Percentiles rank a stretch among this genome's conserved stretches.
These are phyloP conservation scores for Aspergillus baeticus DNA, from an alignment of 495 filamentous ascomycete species.

Conservation along the genomic window DNA sequence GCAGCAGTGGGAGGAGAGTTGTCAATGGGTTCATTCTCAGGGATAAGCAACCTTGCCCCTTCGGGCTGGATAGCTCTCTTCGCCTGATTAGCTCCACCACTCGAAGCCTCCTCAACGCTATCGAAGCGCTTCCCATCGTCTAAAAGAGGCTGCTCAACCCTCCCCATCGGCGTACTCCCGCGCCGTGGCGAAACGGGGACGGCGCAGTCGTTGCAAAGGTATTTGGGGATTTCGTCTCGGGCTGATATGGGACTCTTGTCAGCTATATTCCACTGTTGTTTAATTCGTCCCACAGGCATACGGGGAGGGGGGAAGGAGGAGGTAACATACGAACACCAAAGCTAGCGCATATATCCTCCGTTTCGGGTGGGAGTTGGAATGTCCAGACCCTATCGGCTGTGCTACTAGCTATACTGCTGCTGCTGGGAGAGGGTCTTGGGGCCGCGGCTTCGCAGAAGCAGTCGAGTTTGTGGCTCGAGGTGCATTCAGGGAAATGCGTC, in stretches of 20 bases:
- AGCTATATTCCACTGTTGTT: not conserved
- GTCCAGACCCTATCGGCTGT: too few species aligned
- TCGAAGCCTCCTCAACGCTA: too few species aligned
- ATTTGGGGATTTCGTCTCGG: conserved; percentile 1
- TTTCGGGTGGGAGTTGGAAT: not conserved
- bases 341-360: conserved; percentile 1
- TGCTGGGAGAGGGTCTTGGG: not conserved
- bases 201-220: conserved; percentile 11
- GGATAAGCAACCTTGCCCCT: not conserved
- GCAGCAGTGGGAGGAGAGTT: not conserved
- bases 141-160: not conserved
- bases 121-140: too few species aligned
- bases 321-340: conserved; percentile 16
- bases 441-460: conserved; percentile 14
- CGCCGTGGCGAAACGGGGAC: conserved; percentile 11
- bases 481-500: conserved; percentile 7
- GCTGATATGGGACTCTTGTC: too few species aligned
- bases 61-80: not conserved
- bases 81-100: not conserved
- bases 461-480: conserved; percentile 12
- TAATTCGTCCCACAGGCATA: not conserved
- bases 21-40: not conserved
- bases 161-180: conserved; percentile 11
- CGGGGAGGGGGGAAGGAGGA: not conserved
- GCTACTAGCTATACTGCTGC: too few species aligned